Conservation (phyloP, 2,329 filamentous ascomycete genomes). For the Aureobasidium sp. region DNA sequence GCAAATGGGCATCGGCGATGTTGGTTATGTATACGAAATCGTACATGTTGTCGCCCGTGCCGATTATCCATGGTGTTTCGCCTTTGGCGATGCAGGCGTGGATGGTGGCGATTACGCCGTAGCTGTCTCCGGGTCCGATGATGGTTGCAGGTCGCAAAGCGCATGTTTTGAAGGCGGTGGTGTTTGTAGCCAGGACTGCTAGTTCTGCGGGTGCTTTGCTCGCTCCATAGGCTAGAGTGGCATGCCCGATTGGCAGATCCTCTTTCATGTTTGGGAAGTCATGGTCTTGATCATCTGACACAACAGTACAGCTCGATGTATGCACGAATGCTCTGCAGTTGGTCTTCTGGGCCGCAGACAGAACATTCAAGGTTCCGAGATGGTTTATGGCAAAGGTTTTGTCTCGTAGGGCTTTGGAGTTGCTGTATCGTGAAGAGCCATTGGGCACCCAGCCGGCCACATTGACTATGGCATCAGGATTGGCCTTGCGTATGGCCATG, state of each 20-base stretch:
- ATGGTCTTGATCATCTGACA: constrained; percentile 65
- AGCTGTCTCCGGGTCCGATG: constrained; percentile 77
- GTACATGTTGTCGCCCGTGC: constrained; percentile 61
- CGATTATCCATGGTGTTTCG: constrained; percentile 72
- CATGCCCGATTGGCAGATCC: constrained; percentile 66
- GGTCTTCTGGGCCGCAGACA: constrained; percentile 59
- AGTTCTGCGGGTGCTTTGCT: constrained; percentile 83
- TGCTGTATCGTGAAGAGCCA: constrained; percentile 33
- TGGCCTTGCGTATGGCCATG: constrained; percentile 50
- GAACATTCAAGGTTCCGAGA: constrained; percentile 69
- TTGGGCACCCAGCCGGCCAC: constrained; percentile 54
- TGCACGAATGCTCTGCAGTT: constrained; percentile 78
- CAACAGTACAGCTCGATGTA: constrained; percentile 80
- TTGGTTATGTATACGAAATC: constrained; percentile 65
- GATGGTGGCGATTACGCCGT: constrained; percentile 62
- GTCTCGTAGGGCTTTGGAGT: constrained; percentile 35
- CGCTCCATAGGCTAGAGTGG: constrained; percentile 72
- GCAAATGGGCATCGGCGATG: constrained; percentile 69
- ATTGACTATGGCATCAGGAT: constrained; percentile 81
- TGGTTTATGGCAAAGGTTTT: constrained; percentile 79
- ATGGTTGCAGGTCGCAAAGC: constrained; percentile 81
- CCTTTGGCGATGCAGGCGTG: constrained; percentile 60
- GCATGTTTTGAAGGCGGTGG: constrained; percentile 60
- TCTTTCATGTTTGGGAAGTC: constrained; percentile 84
- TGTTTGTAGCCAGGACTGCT: constrained; percentile 67